These are phyloP conservation scores for Fusarium drepaniforme DNA, from an alignment of 2,329 filamentous ascomycete species.

Conservation along the genomic window DNA sequence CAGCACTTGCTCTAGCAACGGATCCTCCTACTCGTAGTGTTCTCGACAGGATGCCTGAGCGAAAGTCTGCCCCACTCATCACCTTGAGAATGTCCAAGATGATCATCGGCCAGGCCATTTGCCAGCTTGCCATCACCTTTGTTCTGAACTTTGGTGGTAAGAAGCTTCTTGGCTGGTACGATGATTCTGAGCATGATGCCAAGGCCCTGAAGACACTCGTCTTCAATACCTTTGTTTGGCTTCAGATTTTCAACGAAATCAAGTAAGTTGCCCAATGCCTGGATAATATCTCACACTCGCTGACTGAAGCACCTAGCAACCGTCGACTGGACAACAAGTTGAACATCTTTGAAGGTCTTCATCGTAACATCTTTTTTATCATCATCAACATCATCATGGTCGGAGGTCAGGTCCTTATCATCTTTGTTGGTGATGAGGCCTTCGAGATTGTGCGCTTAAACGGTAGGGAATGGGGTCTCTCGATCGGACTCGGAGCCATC, in stretches of 20 bases:
- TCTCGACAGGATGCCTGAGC: slow-evolving; percentile 65
- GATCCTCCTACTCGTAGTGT: slow-evolving; percentile 70
- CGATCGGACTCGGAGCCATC: slow-evolving; percentile 79
- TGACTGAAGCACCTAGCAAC: slow-evolving; percentile 72
- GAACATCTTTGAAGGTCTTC: slow-evolving; percentile 88
- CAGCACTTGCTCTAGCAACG: slow-evolving; percentile 73
- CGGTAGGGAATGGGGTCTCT: slow-evolving; percentile 84
- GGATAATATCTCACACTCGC: slow-evolving; percentile 63
- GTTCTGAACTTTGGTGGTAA: slow-evolving; percentile 71
- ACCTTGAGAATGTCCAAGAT: slow-evolving; percentile 77
- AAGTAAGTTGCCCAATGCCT: slow-evolving; percentile 69
- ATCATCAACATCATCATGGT: slow-evolving; percentile 85
- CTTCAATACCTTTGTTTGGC: slow-evolving; percentile 80
- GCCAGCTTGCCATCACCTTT: slow-evolving; percentile 69
- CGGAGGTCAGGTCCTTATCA: slow-evolving; percentile 85
- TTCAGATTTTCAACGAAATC: slow-evolving; percentile 79
- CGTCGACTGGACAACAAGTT: slow-evolving; percentile 84
- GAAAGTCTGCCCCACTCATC: slow-evolving; percentile 79
- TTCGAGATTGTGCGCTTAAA: slow-evolving; percentile 76
- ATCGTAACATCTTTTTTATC: slow-evolving; percentile 85
- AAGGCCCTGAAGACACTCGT: slow-evolving; percentile 68
- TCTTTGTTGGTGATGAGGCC: slow-evolving; percentile 82
- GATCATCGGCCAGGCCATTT: slow-evolving; percentile 72
- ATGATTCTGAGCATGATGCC: slow-evolving; percentile 29
- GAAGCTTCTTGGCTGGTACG: slow-evolving; percentile 62